Evolutionary conservation across 306 rosid species (phyloP).

Genomic region (Hippophae rhamnoides): DNA sequence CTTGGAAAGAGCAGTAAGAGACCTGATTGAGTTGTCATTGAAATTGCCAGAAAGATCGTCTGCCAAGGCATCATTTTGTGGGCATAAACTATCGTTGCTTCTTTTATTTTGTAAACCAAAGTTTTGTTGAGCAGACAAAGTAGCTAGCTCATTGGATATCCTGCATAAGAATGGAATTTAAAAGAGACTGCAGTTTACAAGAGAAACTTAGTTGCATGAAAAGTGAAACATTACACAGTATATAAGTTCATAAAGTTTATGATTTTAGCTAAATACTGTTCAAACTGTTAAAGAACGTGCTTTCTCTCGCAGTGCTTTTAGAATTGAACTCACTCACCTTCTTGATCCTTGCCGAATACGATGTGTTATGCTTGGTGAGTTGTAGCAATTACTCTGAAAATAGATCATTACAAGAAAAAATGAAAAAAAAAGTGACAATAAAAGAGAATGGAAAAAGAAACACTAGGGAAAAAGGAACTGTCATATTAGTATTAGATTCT

Average conservation of each 20-base stretch:
- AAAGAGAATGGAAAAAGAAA: not conserved
- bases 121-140: constrained; percentile 53
- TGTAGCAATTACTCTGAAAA: constrained; percentile 44
- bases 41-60: constrained; percentile 45
- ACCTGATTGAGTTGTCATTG: constrained; percentile 58
- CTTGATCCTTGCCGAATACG: constrained; percentile 49
- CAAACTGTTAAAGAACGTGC: not conserved
- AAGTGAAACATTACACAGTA: not conserved
- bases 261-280: too few species aligned
- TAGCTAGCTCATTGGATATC: constrained; percentile 64
- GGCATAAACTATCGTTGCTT: constrained; percentile 43
- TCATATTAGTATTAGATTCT: too few species aligned
- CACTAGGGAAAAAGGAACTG: too few species aligned
- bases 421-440: constrained; percentile 7
- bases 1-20: constrained; percentile 15
- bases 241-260: too few species aligned
- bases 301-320: constrained; percentile 2
- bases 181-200: constrained; percentile 10
- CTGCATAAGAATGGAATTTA: constrained; percentile 33
- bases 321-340: constrained; percentile 40
- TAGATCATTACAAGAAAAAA: constrained; percentile 17
- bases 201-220: not conserved
- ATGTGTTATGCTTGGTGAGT: constrained; percentile 47
- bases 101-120: constrained; percentile 46
- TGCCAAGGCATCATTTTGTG: constrained; percentile 32